phyloP scores from a whole-genome alignment of 306 rosid species.

The Neltuma alba region DNA sequence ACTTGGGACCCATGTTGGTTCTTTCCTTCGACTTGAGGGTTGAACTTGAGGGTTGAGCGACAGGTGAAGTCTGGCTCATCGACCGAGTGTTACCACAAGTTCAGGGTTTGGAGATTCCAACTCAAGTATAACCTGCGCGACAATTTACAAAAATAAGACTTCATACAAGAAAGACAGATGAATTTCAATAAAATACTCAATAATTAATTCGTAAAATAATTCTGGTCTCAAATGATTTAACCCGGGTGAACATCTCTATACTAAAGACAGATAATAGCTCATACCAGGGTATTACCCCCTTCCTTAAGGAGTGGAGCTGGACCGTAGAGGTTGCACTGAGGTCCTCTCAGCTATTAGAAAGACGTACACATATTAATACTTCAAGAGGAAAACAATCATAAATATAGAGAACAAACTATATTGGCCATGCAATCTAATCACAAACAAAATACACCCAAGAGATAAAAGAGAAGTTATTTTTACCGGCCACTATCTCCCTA shows the following conservation, averaged over 20 bases:
- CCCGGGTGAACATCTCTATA: neutral
- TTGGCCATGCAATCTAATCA: too few species aligned
- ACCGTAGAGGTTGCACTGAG: constrained; percentile 87
- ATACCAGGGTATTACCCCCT: constrained; percentile 73
- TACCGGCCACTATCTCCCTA: too few species aligned
- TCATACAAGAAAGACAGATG: too few species aligned
- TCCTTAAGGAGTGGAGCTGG: too few species aligned
- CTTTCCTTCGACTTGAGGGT: too few species aligned
- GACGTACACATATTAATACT: constrained; percentile 31
- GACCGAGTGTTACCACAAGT: constrained; percentile 55
- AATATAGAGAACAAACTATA: too few species aligned
- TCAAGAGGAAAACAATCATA: constrained; percentile 9
- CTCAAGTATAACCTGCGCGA: constrained; percentile 70
- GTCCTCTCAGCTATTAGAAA: constrained; percentile 66
- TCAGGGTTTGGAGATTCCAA: constrained; percentile 69
- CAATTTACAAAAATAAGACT: neutral
- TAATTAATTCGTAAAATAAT: constrained; percentile 2
- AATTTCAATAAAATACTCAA: too few species aligned
- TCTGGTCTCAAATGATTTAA: neutral
- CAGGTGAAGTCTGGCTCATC: constrained; percentile 74
- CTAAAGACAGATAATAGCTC: constrained; percentile 14
- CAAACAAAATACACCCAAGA: too few species aligned
- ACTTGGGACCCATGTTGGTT: too few species aligned
- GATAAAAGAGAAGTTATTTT: too few species aligned
- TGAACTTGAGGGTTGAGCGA: constrained; percentile 44